Evolutionary conservation across 2,329 filamentous ascomycete genomes (phyloP).

Genomic region (Cercospora beticola): DNA sequence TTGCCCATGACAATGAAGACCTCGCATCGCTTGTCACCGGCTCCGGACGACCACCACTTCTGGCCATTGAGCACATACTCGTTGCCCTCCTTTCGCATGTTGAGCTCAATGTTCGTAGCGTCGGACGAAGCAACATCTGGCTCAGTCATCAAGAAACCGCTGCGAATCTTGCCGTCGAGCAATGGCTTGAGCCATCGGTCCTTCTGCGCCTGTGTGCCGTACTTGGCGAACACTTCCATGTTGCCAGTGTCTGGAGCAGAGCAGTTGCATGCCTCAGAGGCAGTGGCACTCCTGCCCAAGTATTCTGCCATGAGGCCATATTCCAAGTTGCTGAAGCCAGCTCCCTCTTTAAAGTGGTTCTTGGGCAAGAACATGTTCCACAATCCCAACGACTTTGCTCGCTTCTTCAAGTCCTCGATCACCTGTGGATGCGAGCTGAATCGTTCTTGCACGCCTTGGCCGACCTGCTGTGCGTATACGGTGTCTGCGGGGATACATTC

Average conservation of each 20-base stretch:
- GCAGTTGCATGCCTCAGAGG: slow-evolving; percentile 82
- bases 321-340: slow-evolving; percentile 91
- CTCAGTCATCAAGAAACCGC: slow-evolving; percentile 48
- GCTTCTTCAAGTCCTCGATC: slow-evolving; percentile 84
- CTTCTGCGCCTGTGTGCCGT: slow-evolving; percentile 52
- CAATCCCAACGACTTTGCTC: slow-evolving; percentile 77
- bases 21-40: slow-evolving; percentile 86
- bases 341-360: slow-evolving; percentile 91
- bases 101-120: slow-evolving; percentile 57
- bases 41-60: slow-evolving; percentile 99
- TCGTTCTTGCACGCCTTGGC: slow-evolving; percentile 62
- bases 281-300: slow-evolving; percentile 79
- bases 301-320: slow-evolving; percentile 98
- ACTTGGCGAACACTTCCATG: slow-evolving; percentile 55
- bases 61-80: slow-evolving; percentile 91
- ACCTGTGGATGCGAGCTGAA: slow-evolving; percentile 78
- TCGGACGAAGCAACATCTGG: slow-evolving; percentile 52
- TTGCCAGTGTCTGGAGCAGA: slow-evolving; percentile 52
- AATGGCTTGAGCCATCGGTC: slow-evolving; percentile 51
- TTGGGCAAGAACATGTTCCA: slow-evolving; percentile 99
- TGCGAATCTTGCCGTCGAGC: slow-evolving; percentile 50
- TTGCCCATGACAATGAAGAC: slow-evolving; percentile 98
- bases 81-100: slow-evolving; percentile 78
- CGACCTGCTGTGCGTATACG: slow-evolving; percentile 76
- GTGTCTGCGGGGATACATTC: slow-evolving; percentile 77